Evolutionary conservation across 306 rosid genomes (phyloP).

Genomic region (Datisca glomerata): DNA sequence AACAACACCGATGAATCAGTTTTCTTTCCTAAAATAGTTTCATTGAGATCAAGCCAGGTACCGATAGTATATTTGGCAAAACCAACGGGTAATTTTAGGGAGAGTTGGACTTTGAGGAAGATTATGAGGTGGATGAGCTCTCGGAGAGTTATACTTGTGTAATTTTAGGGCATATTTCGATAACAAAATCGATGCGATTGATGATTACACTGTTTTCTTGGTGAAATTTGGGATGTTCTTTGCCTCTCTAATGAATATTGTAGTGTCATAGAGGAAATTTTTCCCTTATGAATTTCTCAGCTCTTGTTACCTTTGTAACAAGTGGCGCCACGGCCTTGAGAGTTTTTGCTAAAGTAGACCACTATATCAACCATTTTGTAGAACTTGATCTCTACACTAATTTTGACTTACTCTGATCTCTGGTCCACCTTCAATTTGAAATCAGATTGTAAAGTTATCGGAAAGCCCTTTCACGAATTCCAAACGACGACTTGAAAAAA

Average conservation of each 20-base stretch:
- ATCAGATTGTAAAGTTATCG: no score
- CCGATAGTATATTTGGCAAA: slow-evolving; percentile 48
- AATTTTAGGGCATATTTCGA: slow-evolving; percentile 31
- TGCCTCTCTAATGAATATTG: slow-evolving; percentile 36
- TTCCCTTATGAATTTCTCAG: slow-evolving; percentile 33
- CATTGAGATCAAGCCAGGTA: slow-evolving; percentile 35
- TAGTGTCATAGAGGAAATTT: slow-evolving; percentile 17
- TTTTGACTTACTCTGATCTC: no score
- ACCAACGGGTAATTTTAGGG: slow-evolving; percentile 51
- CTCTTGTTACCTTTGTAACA: no score
- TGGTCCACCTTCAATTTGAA: no score
- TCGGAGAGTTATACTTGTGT: slow-evolving; percentile 50
- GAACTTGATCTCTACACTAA: no score
- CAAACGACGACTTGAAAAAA: no score
- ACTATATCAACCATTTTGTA: no score
- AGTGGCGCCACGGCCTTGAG: slow-evolving; percentile 56
- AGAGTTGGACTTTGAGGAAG: slow-evolving; percentile 15
- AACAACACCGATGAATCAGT: slow-evolving; percentile 8
- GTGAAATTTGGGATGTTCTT: slow-evolving; percentile 33
- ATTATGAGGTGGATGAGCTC: slow-evolving; percentile 20
- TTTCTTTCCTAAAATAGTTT: slow-evolving; percentile 3
- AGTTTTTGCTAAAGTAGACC: no score
- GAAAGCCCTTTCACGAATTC: no score
- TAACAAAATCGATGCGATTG: slow-evolving; percentile 19
- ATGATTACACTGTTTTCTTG: slow-evolving; percentile 1